Base-by-base conservation (phyloP, 352 stramenopile species). In the Phytopythium boreale region DNA sequence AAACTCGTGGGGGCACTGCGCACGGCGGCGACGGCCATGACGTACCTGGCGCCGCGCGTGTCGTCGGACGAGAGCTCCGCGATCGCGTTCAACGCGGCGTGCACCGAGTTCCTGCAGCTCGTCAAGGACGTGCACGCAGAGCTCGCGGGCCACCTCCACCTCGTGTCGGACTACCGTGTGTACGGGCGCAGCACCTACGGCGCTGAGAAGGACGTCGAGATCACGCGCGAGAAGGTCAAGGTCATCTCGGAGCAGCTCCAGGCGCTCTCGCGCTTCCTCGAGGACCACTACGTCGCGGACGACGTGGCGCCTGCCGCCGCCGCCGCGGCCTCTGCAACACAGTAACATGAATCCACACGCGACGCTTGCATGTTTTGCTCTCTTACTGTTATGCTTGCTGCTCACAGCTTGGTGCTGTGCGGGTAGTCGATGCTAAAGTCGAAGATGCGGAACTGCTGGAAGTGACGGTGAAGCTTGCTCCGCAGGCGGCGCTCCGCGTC, bases 91-190 rank as follows among this genome's bases (percentile, higher is more conserved):
- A 91, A 88, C 67, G 73, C 77, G 57, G 67, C 87, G 24, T 90
- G 84, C 63, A 92, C 82, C 47, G 84, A 93, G 64, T 95, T 95
- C 69, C 70, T 95, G 61, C 87, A 93, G 74, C 79, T 93, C 50
- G 78, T 95, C n/a, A 82, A 88, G 59, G 83, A 92, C 66, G 90
- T 95, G 63, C 87, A 95, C 75, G 77, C 79, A 9, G 87, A 95
- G 63, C 74, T 95, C 22, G 87, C 84, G 19, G 80, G 78, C 68
- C 84, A 95, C 68, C 89, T 93, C 63, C 87, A 95, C 71, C 66
- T 95, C 20, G 87, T 95, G 36, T 88, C 83, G 55, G 83, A 95
- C 71, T 95, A 95, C 67, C 87, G 87, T 56, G 88, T 76, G 15
- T 95, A 88, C 65, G 83, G 80, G 29, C 84, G 87, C 62, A 93